A percentile compares a stretch with the other conserved stretches of the same genome.
Conservation (phyloP, 306 rosid species). For the Cicer pinnatifidum region DNA sequence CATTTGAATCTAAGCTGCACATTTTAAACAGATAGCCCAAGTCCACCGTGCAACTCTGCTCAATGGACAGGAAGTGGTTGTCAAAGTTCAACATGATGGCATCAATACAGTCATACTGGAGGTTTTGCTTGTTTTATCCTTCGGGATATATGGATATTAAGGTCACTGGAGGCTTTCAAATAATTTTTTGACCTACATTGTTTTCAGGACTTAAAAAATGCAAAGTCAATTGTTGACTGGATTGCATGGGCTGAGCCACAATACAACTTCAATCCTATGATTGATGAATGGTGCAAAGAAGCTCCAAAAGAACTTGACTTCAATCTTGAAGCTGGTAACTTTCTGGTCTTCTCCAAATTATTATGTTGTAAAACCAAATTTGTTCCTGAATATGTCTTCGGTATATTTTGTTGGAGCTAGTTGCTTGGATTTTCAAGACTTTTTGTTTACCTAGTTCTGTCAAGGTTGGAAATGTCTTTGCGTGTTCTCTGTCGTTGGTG, state of each 20-base stretch:
- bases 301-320: conserved; percentile 97
- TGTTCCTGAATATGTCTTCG: conserved; percentile 32
- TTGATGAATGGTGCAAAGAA: conserved; percentile 99
- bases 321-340: conserved; percentile 88
- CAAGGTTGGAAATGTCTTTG: conserved; percentile 4
- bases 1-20: conserved; percentile 37
- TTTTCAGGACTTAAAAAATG: conserved; percentile 92
- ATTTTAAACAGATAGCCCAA: conserved; percentile 87
- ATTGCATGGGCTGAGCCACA: conserved; percentile 99
- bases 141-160: conserved; percentile 44
- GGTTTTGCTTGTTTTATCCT: conserved; percentile 61
- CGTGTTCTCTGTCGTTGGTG: conserved; percentile 28
- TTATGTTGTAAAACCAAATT: conserved; percentile 15
- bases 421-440: conserved; percentile 29
- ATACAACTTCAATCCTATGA: conserved; percentile 89
- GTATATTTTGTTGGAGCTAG: conserved; percentile 35
- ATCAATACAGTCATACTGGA: conserved; percentile 81
- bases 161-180: conserved; percentile 40
- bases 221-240: conserved; percentile 93
- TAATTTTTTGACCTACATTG: conserved; percentile 38
- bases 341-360: conserved; percentile 40
- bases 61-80: conserved; percentile 85
- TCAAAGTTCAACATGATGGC: conserved; percentile 96
- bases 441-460: conserved; percentile 4
- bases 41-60: conserved; percentile 94